A percentile compares a stretch with the other conserved stretches of the same genome.
Conservation (phyloP, 2,329 filamentous ascomycete species). For the Cryphonectria carpinicola region DNA sequence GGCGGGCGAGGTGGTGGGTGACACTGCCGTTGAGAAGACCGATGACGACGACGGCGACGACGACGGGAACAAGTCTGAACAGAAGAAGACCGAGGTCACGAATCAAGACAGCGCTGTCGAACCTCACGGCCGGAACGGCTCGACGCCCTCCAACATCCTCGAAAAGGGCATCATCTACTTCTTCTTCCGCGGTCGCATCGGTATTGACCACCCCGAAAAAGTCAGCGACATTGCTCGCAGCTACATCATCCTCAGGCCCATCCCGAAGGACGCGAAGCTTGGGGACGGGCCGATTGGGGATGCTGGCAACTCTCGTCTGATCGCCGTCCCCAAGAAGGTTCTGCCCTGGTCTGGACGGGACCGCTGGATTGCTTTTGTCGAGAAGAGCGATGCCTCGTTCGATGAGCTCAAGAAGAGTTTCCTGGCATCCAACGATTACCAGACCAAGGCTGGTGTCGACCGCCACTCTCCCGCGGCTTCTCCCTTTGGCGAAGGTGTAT, state of each 20-base stretch:
- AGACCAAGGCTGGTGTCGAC: conserved; percentile 74
- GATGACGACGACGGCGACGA: conserved; percentile 30
- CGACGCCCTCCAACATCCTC: conserved; percentile 60
- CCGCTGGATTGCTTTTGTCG: conserved; percentile 80
- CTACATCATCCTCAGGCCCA: conserved; percentile 78
- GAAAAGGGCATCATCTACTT: conserved; percentile 93
- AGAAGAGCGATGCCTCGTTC: conserved; percentile 70
- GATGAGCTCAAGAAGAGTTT: conserved; percentile 74
- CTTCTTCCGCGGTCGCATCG: conserved; percentile 80
- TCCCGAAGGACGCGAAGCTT: conserved; percentile 71
- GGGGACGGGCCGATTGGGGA: conserved; percentile 53
- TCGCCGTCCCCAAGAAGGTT: conserved; percentile 83
- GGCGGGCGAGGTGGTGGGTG: conserved; percentile 33
- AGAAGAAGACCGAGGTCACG: conserved; percentile 24
- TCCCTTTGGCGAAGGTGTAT: conserved; percentile 83
- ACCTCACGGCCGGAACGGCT: conserved; percentile 38
- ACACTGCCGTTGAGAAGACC: conserved; percentile 3
- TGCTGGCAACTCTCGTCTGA: conserved; percentile 67
- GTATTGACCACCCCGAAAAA: conserved; percentile 68
- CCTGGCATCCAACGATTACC: conserved; percentile 67
- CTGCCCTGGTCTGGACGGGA: conserved; percentile 72
- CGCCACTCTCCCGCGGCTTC: conserved; percentile 71
- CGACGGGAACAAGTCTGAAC: conserved; percentile 27
- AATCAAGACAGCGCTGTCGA: conserved; percentile 33
- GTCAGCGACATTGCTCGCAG: conserved; percentile 76